phyloP scores from a whole-genome alignment of 495 filamentous ascomycete species.

The Hypoxylon rickii region DNA sequence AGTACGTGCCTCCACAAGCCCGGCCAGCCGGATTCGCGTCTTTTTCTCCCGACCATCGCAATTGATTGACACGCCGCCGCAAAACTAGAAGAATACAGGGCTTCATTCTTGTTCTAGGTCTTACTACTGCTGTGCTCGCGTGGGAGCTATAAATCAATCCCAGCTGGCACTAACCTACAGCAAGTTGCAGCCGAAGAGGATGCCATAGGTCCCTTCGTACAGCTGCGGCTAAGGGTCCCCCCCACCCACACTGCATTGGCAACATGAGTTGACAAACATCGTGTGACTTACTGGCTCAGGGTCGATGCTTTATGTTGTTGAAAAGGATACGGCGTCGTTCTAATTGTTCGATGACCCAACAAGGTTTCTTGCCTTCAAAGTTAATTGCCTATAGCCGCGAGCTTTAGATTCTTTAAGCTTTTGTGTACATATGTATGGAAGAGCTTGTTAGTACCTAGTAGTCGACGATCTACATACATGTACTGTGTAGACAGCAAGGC shows the following conservation, averaged over 20 bases:
- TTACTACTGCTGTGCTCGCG: no score
- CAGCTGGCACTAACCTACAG: constrained; percentile 10
- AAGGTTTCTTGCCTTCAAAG: no score
- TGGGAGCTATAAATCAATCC: not conserved
- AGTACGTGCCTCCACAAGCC: constrained; percentile 26
- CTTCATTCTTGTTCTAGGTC: no score
- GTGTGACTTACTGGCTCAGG: constrained; percentile 31
- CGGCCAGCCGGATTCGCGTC: constrained; percentile 18
- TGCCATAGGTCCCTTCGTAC: constrained; percentile 31
- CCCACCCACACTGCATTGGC: constrained; percentile 17
- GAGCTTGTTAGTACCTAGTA: not conserved
- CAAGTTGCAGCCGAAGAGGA: constrained; percentile 14
- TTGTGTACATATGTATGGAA: no score
- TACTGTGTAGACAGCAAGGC: not conserved
- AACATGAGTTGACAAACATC: not conserved
- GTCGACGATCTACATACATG: no score
- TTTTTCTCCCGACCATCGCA: constrained; percentile 7
- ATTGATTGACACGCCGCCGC: not conserved
- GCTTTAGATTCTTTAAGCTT: no score
- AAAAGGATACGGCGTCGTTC: no score
- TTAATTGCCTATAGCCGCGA: no score
- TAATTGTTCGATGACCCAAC: no score
- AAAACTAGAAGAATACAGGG: no score
- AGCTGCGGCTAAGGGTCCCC: constrained; percentile 23
- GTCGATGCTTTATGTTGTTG: constrained; percentile 9